These are phyloP conservation scores for Rhodotorula graminis DNA, from an alignment of 768 basidiomycete species.

Conservation along the genomic window DNA sequence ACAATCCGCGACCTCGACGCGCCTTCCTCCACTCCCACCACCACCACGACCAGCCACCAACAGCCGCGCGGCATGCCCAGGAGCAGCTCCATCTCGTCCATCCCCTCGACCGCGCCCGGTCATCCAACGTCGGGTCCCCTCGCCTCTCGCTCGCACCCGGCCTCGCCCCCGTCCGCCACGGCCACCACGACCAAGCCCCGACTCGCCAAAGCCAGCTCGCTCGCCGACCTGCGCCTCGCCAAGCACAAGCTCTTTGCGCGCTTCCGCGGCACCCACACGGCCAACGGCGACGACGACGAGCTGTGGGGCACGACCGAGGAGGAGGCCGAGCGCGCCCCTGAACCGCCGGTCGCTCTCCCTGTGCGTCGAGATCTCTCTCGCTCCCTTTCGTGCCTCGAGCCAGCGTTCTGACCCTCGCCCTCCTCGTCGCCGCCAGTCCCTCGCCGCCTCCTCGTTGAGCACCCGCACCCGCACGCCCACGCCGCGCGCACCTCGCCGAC, in stretches of 20 bases:
- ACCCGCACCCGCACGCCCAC: background rate
- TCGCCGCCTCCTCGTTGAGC: too few relatives aligned
- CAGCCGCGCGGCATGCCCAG: background rate
- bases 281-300: background rate
- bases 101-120: background rate
- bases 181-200: background rate
- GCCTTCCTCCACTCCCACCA: background rate
- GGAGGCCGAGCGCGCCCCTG: slow-evolving; percentile 50
- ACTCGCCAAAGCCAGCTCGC: slow-evolving; percentile 11
- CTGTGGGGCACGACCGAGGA: slow-evolving; percentile 50
- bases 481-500: background rate
- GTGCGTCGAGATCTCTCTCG: background rate
- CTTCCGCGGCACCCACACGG: background rate
- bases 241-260: slow-evolving; percentile 10
- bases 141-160: too few relatives aligned
- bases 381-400: too few relatives aligned
- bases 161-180: background rate
- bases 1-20: too few relatives aligned
- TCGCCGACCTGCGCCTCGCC: slow-evolving; percentile 22
- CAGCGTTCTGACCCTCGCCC: too few relatives aligned
- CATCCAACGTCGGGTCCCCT: slow-evolving; percentile 4
- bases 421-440: too few relatives aligned
- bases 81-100: background rate
- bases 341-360: background rate
- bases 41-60: background rate